Conservation (phyloP, 805 yeast species). For the Lipomyces starkeyi region DNA sequence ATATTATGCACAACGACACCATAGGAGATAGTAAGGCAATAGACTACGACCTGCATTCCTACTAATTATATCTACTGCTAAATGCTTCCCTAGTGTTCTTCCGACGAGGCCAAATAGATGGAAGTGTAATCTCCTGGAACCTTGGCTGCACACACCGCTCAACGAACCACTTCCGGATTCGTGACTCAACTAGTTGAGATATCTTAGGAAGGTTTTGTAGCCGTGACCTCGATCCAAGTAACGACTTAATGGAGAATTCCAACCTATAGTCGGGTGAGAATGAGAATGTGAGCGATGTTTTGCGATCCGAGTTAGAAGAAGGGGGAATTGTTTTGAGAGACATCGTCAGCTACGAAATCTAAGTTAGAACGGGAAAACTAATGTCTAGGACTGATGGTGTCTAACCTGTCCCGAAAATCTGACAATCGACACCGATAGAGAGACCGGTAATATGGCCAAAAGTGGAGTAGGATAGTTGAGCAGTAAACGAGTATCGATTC, state of each 20-base stretch:
- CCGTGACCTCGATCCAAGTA: conserved; percentile 91
- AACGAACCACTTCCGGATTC: conserved; percentile 84
- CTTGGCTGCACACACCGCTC: conserved; percentile 95
- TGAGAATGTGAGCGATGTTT: conserved; percentile 80
- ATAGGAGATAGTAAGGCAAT: neutral
- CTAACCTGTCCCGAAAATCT: conserved; percentile 79
- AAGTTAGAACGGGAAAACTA: neutral
- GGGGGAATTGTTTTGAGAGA: conserved; percentile 52
- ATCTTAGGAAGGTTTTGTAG: conserved; percentile 92
- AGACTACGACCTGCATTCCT: neutral
- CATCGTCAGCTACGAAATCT: conserved; percentile 58
- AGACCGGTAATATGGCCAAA: conserved; percentile 86
- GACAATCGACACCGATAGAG: conserved; percentile 83
- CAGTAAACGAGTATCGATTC: conserved; percentile 78
- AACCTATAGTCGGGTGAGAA: conserved; percentile 89
- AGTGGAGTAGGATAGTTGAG: conserved; percentile 82
- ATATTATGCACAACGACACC: neutral
- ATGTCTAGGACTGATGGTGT: neutral
- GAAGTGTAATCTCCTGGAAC: conserved; percentile 81
- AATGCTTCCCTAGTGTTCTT: conserved; percentile 40
- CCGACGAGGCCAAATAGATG: conserved; percentile 66
- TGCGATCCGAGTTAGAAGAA: conserved; percentile 24
- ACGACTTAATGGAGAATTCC: conserved; percentile 85
- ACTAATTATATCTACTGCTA: neutral
- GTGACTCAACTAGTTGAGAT: conserved; percentile 79